Evolutionary conservation across 2,329 filamentous ascomycete species (phyloP).

Genomic region (Aspergillus viridinutans): DNA sequence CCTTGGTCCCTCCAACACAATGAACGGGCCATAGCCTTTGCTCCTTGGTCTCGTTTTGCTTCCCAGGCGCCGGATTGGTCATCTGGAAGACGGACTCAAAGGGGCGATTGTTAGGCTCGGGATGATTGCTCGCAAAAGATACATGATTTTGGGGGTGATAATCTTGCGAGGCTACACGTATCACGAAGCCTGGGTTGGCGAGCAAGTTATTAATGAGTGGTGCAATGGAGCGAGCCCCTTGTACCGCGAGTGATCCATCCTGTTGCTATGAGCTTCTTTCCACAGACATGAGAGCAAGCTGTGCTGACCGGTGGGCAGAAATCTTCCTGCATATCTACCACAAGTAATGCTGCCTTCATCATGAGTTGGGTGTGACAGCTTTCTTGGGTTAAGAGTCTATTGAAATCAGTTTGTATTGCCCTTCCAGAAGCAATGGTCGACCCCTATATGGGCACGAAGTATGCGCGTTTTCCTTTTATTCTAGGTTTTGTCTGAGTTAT

Average conservation of each 20-base stretch:
- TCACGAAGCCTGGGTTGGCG: slow-evolving; percentile 58
- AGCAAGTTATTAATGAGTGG: slow-evolving; percentile 72
- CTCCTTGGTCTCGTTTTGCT: slow-evolving; percentile 59
- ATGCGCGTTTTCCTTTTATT: not conserved
- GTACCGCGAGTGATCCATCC: slow-evolving; percentile 82
- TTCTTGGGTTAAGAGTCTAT: not conserved
- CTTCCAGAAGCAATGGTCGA: not conserved
- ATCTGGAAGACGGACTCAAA: slow-evolving; percentile 65
- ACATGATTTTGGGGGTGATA: slow-evolving; percentile 80
- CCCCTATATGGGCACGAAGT: not conserved
- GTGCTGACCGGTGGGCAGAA: slow-evolving; percentile 79
- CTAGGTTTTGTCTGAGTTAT: not conserved
- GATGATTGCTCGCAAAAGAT: slow-evolving; percentile 83
- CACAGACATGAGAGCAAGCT: not conserved
- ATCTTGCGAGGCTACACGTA: slow-evolving; percentile 86
- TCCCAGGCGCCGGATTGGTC: slow-evolving; percentile 41
- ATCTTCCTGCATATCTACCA: slow-evolving; percentile 91
- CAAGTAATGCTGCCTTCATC: slow-evolving; percentile 55
- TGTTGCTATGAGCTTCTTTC: slow-evolving; percentile 33
- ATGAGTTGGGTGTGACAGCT: not conserved
- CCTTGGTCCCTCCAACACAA: slow-evolving; percentile 71
- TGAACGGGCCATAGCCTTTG: slow-evolving; percentile 84
- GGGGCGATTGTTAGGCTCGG: slow-evolving; percentile 56
- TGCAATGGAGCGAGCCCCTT: slow-evolving; percentile 65
- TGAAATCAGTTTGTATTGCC: not conserved